Conservation (phyloP, 2,329 filamentous ascomycete genomes). For the Catunica adiposa region DNA sequence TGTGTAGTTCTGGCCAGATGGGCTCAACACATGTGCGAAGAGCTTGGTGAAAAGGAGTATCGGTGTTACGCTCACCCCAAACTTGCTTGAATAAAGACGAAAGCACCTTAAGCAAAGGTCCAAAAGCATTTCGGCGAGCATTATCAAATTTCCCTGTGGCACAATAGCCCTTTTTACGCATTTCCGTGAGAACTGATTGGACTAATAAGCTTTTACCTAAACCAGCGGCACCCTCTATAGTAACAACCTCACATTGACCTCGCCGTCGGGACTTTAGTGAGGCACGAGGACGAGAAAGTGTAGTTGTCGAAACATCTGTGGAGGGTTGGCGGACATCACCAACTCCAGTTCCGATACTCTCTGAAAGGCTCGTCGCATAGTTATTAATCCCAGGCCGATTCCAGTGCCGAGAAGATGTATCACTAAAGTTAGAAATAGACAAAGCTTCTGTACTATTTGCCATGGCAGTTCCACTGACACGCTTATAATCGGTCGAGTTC, state of each 20-base stretch:
- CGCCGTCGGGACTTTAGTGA: constrained; percentile 42
- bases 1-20: constrained; percentile 47
- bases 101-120: constrained; percentile 45
- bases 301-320: constrained; percentile 6
- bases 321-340: constrained; percentile 17
- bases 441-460: background rate
- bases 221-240: constrained; percentile 43
- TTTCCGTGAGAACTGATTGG: constrained; percentile 45
- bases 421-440: constrained; percentile 5
- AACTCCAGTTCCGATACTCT: constrained; percentile 23
- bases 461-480: background rate
- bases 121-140: constrained; percentile 42
- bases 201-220: constrained; percentile 50
- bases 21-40: constrained; percentile 46
- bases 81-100: constrained; percentile 52
- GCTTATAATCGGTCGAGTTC: constrained; percentile 17
- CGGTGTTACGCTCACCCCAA: constrained; percentile 49
- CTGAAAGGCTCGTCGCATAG: constrained; percentile 31
- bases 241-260: constrained; percentile 47
- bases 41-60: constrained; percentile 44
- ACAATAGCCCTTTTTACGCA: constrained; percentile 45
- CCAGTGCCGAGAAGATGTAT: constrained; percentile 23
- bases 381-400: constrained; percentile 35
- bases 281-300: constrained; percentile 34
- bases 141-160: constrained; percentile 51